Base-by-base conservation (phyloP, 1,139 yeast genomes). In the Casaregolazyma suthepensis region DNA sequence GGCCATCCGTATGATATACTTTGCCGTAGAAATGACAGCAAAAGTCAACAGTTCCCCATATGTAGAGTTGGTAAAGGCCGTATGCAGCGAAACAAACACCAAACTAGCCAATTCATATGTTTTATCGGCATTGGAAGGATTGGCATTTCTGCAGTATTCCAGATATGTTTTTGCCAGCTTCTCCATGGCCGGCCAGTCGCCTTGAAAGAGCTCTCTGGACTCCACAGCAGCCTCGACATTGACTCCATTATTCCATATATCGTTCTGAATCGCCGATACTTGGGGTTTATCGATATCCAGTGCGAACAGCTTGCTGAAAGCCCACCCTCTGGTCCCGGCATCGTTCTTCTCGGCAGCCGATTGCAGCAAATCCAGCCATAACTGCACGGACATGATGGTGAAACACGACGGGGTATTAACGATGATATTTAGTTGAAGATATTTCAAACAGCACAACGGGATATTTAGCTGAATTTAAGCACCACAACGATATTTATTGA, bases 101-200 rank as follows among this genome's bases (percentile, higher is more conserved):
- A 70, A 69, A 5, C 83, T 74, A 59, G 80, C 76, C 43, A 82
- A 67, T 62, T 85, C 90, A 62, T 83, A 85, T 13, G 87, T 80
- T 37, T 73, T 76, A 9, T 77, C 65, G 1, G 75, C 58, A 1
- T 87, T 79, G 74, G 79, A 72, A 0, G 93, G 88, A 59, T 85
- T 79, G 49, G 85, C 66, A 57, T 81, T 82, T 47, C 78, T 70
- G 45, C 82, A 72, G 51, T 81, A 73, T 38, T 68, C 63, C 19
- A 87, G 65, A 63, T 83, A 87, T 26, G 79, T 71, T 1, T 69
- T 67, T 1, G 82, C 69, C 23, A 83, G 67, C 43, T 74, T 76
- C 47, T 75, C 78, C 61, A 86, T 81, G 0, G 85, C 81, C 0
- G 75, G 68, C 81, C 81, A 79, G 63, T 69, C 75, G 5, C 75